Base-by-base conservation (phyloP, 345 rosid genomes). In the Physaria fendleri region DNA sequence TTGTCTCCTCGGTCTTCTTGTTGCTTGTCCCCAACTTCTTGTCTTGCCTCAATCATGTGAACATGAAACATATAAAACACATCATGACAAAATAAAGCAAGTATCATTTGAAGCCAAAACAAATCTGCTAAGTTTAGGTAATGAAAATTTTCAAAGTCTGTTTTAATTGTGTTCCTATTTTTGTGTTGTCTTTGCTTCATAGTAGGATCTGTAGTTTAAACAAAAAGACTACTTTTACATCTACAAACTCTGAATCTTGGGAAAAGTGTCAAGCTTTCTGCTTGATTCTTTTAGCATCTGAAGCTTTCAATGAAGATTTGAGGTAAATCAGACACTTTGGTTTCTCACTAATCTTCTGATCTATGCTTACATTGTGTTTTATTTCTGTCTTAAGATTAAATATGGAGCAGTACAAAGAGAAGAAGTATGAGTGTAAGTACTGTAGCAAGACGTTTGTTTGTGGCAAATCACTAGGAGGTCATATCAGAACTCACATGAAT, bases 401-500 rank as follows among this genome's bases (percentile, higher is more conserved):
- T 56, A 81, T 85, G 95, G 95, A 87, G 48, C 54, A 69, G 42
- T 75, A 41, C 76, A 77, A 71, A 51, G 79, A 76, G 77, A 82
- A 67, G 79, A 79, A 74, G 69, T 89, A 79, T 52, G 77, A 73
- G 17, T 90, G 97, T 76, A 90, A 79, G 81, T 81, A 53, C 65
- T 84, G 97, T 75, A 71, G 70, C 78, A 90, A 81, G 78, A 80
- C 72, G 63, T 90, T 73, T 41, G 77, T 85, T 8, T 84, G 93
- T 69, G 95, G 93, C 21, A 90, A 87, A 78, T 84, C 95, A 47
- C 79, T 90, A 11, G 95, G 97, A 32, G 93, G 97, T 49, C 97
- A 90, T 69, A 79, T 90, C 55, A 81, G 95, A 78, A 84, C 88
- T 77, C 97, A 90, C 64, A 76, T 71, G 74, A 81, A 73, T 42